Conservation (phyloP, 371 early-diverging fungal genomes). For the Coemansia sp. region DNA sequence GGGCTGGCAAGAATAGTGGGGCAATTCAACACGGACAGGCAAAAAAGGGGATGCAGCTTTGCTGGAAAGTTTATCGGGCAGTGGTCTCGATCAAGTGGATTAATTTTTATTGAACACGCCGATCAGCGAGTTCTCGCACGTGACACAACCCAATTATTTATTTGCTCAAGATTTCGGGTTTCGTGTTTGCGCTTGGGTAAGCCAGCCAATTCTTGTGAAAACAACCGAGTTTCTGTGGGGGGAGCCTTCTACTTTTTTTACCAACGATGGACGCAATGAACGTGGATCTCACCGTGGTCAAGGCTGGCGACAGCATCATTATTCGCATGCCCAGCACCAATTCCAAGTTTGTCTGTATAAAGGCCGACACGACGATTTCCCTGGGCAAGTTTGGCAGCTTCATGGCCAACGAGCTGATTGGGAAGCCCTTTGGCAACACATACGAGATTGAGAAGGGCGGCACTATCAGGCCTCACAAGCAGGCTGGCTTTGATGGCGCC, state of each 20-base stretch:
- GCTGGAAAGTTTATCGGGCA: neutral
- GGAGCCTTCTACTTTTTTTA: neutral
- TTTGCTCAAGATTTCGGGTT: no score
- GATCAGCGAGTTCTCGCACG: neutral
- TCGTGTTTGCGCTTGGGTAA: neutral
- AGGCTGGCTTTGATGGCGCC: conserved; percentile 37
- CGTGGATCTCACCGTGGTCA: conserved; percentile 50
- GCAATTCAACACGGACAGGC: neutral
- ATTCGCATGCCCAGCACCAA: conserved; percentile 86
- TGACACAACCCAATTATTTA: neutral
- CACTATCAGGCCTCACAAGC: conserved; percentile 31
- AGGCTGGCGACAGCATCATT: conserved; percentile 64
- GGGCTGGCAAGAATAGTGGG: neutral
- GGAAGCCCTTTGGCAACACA: conserved; percentile 76
- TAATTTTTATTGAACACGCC: no score
- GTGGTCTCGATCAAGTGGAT: no score
- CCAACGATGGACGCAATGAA: conserved; percentile 18
- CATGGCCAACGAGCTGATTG: conserved; percentile 73
- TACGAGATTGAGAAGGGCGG: conserved; percentile 73
- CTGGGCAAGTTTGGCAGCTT: conserved; percentile 95
- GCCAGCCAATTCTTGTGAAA: neutral
- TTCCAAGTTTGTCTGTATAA: conserved; percentile 72
- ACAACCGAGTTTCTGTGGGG: neutral
- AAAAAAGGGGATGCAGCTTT: neutral
- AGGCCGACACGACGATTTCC: conserved; percentile 63